A percentile compares a stretch with the other conserved stretches of the same genome.
Evolutionary conservation across 2,329 filamentous ascomycete genomes (phyloP).

Genomic region (Davidsoniella eucalypti): DNA sequence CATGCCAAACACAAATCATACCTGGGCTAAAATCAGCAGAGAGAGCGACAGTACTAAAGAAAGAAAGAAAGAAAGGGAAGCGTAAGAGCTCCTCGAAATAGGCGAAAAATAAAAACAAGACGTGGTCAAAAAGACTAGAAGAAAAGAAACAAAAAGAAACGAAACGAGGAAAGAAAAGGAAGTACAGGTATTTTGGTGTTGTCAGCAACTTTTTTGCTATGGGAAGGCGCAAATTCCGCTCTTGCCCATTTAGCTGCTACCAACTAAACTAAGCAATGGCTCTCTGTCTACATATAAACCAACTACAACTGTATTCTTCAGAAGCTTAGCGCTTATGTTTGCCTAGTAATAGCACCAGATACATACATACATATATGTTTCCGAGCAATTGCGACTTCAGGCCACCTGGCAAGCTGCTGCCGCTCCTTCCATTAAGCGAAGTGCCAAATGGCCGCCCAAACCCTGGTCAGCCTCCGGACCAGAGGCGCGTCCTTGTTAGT

Average conservation of each 20-base stretch:
- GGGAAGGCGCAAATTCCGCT: too few species aligned
- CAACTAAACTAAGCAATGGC: not conserved
- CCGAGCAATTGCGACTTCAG: conserved; percentile 2
- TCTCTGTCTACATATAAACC: not conserved
- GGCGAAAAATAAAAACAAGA: conserved; percentile 1
- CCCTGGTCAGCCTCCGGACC: not conserved
- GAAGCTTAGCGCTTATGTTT: not conserved
- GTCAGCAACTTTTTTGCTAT: too few species aligned
- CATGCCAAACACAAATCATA: not conserved
- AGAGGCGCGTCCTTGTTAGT: not conserved
- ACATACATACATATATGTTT: not conserved
- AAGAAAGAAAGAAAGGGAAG: not conserved
- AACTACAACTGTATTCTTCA: not conserved
- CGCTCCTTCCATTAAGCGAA: too few species aligned
- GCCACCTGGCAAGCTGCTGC: conserved; percentile 8
- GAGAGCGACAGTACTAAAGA: conserved; percentile 2
- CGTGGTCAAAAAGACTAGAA: conserved; percentile 2
- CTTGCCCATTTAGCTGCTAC: too few species aligned
- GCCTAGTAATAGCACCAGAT: not conserved
- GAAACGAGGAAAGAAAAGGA: conserved; percentile 11
- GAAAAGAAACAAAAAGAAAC: conserved; percentile 9
- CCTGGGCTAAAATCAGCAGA: not conserved
- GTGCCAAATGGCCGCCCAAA: too few species aligned
- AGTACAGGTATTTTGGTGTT: conserved; percentile 7
- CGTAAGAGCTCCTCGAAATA: not conserved